Evolutionary conservation across 306 rosid genomes (phyloP), one percentile per base, ranked within the genome.

Genomic region (Cucurbita moschata): DNA sequence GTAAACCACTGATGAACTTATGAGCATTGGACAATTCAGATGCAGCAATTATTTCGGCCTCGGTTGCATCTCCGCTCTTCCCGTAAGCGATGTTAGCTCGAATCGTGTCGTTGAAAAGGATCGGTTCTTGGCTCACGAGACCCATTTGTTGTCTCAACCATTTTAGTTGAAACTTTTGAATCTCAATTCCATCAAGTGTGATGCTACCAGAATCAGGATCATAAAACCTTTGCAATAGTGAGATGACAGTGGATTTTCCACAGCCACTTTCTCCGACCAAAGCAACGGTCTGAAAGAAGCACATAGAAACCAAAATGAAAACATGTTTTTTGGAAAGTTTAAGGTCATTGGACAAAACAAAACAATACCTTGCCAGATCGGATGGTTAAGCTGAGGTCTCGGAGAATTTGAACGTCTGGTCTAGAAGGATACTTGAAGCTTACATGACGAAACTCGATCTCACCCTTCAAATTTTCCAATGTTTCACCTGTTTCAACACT

Each of bases 261-360:
- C 96, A 82, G 38, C 96, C 96, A 76, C 96, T 90, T 81, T 90
- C 96, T 7, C 96, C 96, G 3, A 88, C 96, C 19, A 90, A 71
- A n/a, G 95, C 96, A 65, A 87, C 85, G 11, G 95, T 90, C 96
- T 90, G 83, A n/a, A 68, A 42, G 30, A 63, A 37, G 11, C 57
- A 23, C 56, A 23, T 18, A 8, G 59, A 8, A 85, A 74, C 49
- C 53, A 68, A 54, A 86, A 11, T 35, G 35, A 38, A 61, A 72
- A 76, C 74, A 40, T 59, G 16, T 12, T 68, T 26, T 23, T 39
- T 4, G 0, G 8, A 11, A 42, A 13, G 15, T 39, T 50, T 5
- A 59, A 65, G 8, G 15, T 12, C 4, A 43, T 26, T 47, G 5
- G 43, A 4, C 10, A 40, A 43, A 11, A 11, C 10, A 47, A 47